These are phyloP conservation scores for Arthrinium puccinioides DNA, from an alignment of 2,329 filamentous ascomycete genomes.

Conservation along the genomic window DNA sequence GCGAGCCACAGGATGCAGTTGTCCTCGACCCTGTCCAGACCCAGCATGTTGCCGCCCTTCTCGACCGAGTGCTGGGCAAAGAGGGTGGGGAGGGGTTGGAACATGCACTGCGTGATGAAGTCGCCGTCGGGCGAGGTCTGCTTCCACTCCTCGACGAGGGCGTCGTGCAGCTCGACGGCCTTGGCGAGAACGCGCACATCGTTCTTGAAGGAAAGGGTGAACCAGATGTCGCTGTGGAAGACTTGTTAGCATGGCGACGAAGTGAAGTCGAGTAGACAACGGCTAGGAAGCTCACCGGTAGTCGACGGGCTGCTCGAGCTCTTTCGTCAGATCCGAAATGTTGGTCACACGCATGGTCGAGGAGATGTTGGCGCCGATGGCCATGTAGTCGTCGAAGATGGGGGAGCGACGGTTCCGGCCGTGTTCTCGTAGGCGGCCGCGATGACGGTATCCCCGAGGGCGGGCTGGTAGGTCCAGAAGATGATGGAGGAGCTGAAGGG, in stretches of 20 bases:
- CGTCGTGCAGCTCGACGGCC: conserved; percentile 5
- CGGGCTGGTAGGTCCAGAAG: not conserved
- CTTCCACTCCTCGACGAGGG: conserved; percentile 7
- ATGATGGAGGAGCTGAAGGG: conserved; percentile 3
- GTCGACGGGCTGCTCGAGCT: conserved; percentile 2
- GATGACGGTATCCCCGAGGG: not conserved
- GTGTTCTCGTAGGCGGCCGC: not conserved
- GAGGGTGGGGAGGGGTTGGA: conserved; percentile 16
- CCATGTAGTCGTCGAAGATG: not conserved
- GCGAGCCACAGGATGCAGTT: conserved; percentile 22
- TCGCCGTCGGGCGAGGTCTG: conserved; percentile 6
- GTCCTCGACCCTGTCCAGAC: conserved; percentile 24
- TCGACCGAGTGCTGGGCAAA: conserved; percentile 23
- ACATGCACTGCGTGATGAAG: conserved; percentile 7
- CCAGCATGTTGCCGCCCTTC: conserved; percentile 32
- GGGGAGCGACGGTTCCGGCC: not conserved
- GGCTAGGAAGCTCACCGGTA: too few relatives aligned
- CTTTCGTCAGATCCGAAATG: not conserved
- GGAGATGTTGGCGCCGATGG: not conserved
- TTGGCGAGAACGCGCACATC: conserved; percentile 10
- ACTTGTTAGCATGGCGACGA: too few relatives aligned
- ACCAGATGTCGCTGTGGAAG: conserved; percentile 9
- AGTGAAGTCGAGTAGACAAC: too few relatives aligned
- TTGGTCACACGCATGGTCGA: conserved; percentile 1
- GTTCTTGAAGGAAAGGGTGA: conserved; percentile 11